Base-by-base conservation (phyloP, 352 stramenopile species). In the Labyrinthula sp. region DNA sequence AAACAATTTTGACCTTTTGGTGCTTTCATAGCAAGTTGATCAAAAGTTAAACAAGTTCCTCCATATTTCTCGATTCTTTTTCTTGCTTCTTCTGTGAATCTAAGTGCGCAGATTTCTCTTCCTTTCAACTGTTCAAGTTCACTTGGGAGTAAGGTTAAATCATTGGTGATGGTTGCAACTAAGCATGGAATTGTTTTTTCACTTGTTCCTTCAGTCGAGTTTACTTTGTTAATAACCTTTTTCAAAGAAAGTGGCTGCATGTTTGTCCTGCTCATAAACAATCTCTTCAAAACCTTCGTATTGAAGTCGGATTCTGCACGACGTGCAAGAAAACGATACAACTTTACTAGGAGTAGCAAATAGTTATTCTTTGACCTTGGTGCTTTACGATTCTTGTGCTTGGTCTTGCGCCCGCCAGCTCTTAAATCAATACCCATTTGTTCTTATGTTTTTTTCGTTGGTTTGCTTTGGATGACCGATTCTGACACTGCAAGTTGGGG, bases 341-440 rank as follows among this genome's bases (percentile, higher is more conserved):
- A 65, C 67, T 85, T 83, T 59, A 95, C 89, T 37, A 98, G 79
- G 17, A 99, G 78, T 63, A 91, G 88, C 57, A 93, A 77, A 76
- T 99, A 99, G 57, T 93, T 79, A 77, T 98, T 97, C 47, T 94
- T 75, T 45, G 81, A 95, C 77, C 95, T 95, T 50, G 89, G 81
- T 56, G 82, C 86, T 58, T 72, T 93, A 54, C 88, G 86, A 66
- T 82, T 81, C 69, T 95, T 97, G 75, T 95, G 92, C 46, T 86
- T 87, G 38, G 86, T 74, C 65, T 89, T 78, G 68, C 92, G 89
- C 67, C 89, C 89, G 72, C 89, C 90, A 60, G 88, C 86, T 69
- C 94, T 88, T 61, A 97, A 72, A 90, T 99, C 89, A 66, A 97
- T 99, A 86, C 89, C 89, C 89, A n/a, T n/a, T n/a, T n/a, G n/a